Evolutionary conservation across 1,284 basidiomycete species (phyloP), one percentile per base, ranked within the genome.

Genomic region (Laetiporus sulphureus): DNA sequence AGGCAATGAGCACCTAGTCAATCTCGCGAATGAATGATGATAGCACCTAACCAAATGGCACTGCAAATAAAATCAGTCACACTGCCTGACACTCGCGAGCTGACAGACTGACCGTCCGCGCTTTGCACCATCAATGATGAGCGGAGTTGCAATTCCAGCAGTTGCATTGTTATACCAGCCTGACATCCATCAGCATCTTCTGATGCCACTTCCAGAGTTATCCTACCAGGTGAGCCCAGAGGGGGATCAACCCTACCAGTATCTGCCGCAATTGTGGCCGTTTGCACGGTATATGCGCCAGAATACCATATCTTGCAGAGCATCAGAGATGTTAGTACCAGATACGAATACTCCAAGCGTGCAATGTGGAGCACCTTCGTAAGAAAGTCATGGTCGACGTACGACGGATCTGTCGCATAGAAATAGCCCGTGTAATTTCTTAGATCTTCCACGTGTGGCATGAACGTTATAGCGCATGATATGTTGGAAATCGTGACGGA

Each of bases 111-210:
- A 73, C 73, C 74, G 65, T 48, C 77, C 77, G 8, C 76, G 69
- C 52, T 79, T 79, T 4, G 75, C 77, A 21, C 77, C 77, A 45
- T 79, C 77, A 4, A 79, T 75, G 35, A 79, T 76, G 33, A 79
- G 76, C 3, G 77, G 76, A 0, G 75, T 72, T 5, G 73, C 73
- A n/a, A 76, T 63, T 11, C 75, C 75, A 2, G 77, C 59, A 0
- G 64, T 71, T 2, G 73, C 75, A 47, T 77, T 72, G 50, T 78
- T 78, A 21, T 62, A 63, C 77, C 76, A 79, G 16, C 66, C 75
- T 72, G 43, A 4, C 8, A 35, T n/a, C 13, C 29, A 32, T 42
- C 11, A 35, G 36, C 3, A 40, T 2, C 3, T 1, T n/a, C 16
- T 24, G 10, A n/a, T 33, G 8, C 15, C n/a, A n/a, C n/a, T n/a